Conservation (phyloP, 1,284 basidiomycete genomes). For the Trichosporon faecale region DNA sequence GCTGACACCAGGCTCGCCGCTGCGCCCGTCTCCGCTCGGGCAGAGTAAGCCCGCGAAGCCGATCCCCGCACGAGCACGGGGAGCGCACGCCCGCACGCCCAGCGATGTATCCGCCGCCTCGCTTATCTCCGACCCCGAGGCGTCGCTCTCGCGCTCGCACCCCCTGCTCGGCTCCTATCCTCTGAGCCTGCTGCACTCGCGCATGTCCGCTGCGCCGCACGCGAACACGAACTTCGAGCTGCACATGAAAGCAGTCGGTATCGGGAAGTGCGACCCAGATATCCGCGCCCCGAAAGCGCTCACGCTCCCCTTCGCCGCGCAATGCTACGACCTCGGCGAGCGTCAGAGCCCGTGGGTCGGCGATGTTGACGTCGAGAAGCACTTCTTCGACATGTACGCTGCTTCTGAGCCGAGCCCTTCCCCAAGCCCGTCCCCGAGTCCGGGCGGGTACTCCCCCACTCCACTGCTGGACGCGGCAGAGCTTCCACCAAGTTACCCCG, state of each 20-base stretch:
- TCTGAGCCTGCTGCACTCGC: constrained; percentile 44
- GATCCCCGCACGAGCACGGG: neutral
- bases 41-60: neutral
- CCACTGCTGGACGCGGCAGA: neutral
- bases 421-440: neutral
- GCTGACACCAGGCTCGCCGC: constrained; percentile 1
- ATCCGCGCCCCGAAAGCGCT: constrained; percentile 37
- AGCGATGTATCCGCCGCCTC: constrained; percentile 2
- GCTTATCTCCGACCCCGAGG: constrained; percentile 17
- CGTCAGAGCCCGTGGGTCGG: constrained; percentile 48
- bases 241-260: constrained; percentile 24
- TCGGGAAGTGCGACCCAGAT: constrained; percentile 30
- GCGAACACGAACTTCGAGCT: constrained; percentile 29
- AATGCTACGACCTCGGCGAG: constrained; percentile 45
- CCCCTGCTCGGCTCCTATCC: constrained; percentile 45
- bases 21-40: neutral
- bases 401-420: neutral
- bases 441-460: neutral
- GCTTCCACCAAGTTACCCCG: constrained; percentile 46
- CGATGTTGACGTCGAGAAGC: constrained; percentile 44
- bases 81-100: neutral
- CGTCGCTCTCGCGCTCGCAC: constrained; percentile 42
- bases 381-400: constrained; percentile 30
- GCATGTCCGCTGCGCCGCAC: constrained; percentile 43
- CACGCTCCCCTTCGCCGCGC: constrained; percentile 43